Evolutionary conservation across 805 yeast genomes (phyloP), one percentile per base, ranked within the genome.

Genomic region (Candida succiphila): DNA sequence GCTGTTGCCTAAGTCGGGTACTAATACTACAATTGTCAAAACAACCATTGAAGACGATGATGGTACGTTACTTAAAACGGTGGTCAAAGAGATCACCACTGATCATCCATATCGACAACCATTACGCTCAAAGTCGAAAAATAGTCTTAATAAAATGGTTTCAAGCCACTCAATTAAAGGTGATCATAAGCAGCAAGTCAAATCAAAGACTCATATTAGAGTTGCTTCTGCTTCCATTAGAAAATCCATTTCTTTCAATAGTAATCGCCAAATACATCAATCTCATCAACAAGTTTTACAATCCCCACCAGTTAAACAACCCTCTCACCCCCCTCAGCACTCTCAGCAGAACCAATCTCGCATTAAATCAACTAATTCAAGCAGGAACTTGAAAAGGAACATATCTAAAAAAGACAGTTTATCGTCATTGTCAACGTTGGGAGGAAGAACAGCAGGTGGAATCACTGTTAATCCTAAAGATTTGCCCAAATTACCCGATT

Each of bases 221-320:
- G 58, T 65, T 38, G 73, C 60, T 1, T 56, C 75, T 3, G 67
- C 74, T 7, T 63, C 75, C 4, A 69, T 61, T 36, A 68, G 62
- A 42, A 67, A 61, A 47, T 62, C 69, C 0, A 67, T 67, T n/a
- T 65, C 73, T 0, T 68, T 65, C 44, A 30, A 30, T 10, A 21
- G 10, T 7, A 21, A 21, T 8, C 10, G 10, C 23, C 10, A 7
- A 21, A 8, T 21, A 21, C 23, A 7, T 21, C 7, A 21, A 21
- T 21, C 23, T 8, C 7, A 10, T 21, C 23, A 21, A 21, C 10
- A 8, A 10, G 10, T 7, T 21, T 10, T 21, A 10, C 7, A 21
- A 21, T 21, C 23, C 7, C 7, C 10, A 7, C 10, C 10, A 10
- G n/a, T n/a, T n/a, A n/a, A n/a, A n/a, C n/a, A n/a, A n/a, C n/a